Evolutionary conservation across 2,329 filamentous ascomycete species (phyloP).

Genomic region (Ophiostoma quercus): DNA sequence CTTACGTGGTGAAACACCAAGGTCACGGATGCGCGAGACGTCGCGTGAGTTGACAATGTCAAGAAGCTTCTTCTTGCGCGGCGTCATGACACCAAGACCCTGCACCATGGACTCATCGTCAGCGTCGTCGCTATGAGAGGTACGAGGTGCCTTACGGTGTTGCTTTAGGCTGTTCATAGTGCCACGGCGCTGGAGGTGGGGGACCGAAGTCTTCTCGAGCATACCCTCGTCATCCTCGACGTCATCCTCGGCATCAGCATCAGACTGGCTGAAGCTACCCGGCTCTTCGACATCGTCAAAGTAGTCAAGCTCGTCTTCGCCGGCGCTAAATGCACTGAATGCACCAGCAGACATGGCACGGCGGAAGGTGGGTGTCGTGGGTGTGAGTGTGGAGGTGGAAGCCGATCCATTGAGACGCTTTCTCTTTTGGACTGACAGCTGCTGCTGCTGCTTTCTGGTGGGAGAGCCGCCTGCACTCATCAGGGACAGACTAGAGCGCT

Average conservation of each 20-base stretch:
- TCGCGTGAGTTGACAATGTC: constrained; percentile 70
- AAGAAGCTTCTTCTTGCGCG: constrained; percentile 58
- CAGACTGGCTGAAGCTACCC: constrained; percentile 20
- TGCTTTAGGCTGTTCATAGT: neutral
- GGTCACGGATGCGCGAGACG: constrained; percentile 35
- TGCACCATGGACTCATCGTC: constrained; percentile 41
- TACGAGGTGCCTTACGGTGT: constrained; percentile 29
- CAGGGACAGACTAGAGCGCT: constrained; percentile 1
- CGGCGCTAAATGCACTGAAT: neutral
- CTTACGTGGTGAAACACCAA: constrained; percentile 25
- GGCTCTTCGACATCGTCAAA: constrained; percentile 37
- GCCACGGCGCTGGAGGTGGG: constrained; percentile 20
- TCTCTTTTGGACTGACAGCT: constrained; percentile 19
- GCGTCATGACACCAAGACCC: constrained; percentile 34
- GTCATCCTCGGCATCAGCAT: constrained; percentile 41
- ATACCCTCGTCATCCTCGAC: constrained; percentile 38
- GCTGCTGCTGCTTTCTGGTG: constrained; percentile 13
- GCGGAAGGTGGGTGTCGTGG: constrained; percentile 38
- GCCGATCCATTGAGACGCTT: constrained; percentile 15
- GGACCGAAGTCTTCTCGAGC: constrained; percentile 23
- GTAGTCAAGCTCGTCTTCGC: constrained; percentile 24
- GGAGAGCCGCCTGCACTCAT: neutral
- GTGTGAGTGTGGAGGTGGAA: neutral
- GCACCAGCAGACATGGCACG: constrained; percentile 26
- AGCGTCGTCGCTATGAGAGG: constrained; percentile 27